Evolutionary conservation across 805 yeast species (phyloP).

Genomic region (Cyberlindnera mycetangii): DNA sequence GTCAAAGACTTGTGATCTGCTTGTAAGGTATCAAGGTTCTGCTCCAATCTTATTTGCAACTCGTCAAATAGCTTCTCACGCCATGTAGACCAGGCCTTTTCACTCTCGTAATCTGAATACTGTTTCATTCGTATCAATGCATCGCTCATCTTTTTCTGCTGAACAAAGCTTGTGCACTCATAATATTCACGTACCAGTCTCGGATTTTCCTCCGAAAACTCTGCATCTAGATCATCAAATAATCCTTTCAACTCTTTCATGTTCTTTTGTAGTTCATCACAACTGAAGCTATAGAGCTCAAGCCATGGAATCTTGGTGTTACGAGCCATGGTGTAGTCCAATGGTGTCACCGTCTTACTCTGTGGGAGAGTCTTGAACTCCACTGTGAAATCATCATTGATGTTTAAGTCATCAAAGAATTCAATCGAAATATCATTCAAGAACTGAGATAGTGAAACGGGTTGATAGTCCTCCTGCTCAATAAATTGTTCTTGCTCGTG

Average conservation of each 20-base stretch:
- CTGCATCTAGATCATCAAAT: slow-evolving; percentile 25
- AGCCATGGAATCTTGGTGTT: slow-evolving; percentile 27
- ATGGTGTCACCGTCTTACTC: neutral
- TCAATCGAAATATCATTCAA: slow-evolving; percentile 26
- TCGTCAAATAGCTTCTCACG: slow-evolving; percentile 26
- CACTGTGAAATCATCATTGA: slow-evolving; percentile 24
- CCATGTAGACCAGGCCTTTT: slow-evolving; percentile 28
- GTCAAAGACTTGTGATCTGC: slow-evolving; percentile 12
- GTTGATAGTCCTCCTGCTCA: slow-evolving; percentile 17
- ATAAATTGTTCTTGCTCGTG: slow-evolving; percentile 17
- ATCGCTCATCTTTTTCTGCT: slow-evolving; percentile 27
- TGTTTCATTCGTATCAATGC: slow-evolving; percentile 25
- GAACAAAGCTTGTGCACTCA: slow-evolving; percentile 16
- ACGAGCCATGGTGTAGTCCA: slow-evolving; percentile 24
- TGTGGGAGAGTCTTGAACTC: slow-evolving; percentile 14
- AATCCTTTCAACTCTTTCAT: slow-evolving; percentile 23
- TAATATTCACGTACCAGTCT: slow-evolving; percentile 27
- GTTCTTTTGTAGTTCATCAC: slow-evolving; percentile 28
- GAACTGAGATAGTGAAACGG: slow-evolving; percentile 25
- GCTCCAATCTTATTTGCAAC: slow-evolving; percentile 18
- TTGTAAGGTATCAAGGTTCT: slow-evolving; percentile 11
- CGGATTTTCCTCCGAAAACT: slow-evolving; percentile 28
- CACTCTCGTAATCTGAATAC: slow-evolving; percentile 27
- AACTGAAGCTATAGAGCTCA: slow-evolving; percentile 28
- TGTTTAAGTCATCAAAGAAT: slow-evolving; percentile 27